Conservation (phyloP, 176 grass and related monocot species). For the Oryza meridionalis region DNA sequence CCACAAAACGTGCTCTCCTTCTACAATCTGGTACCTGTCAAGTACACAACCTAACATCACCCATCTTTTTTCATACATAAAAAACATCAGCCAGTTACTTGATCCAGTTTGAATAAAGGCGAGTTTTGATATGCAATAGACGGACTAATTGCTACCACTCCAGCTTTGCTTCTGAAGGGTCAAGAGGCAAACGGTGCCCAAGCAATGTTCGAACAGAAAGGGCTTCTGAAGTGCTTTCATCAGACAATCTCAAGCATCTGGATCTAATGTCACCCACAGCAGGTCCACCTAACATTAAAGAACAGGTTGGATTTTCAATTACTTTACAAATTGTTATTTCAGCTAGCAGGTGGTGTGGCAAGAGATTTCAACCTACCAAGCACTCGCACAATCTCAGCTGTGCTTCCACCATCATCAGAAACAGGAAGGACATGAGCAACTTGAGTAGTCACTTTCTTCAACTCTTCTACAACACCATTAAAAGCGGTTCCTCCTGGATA, state of each 20-base stretch:
- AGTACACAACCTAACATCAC: slow-evolving; percentile 38
- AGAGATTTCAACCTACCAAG: slow-evolving; percentile 61
- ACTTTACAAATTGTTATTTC: not conserved
- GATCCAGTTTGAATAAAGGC: not conserved
- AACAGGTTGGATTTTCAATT: slow-evolving; percentile 8
- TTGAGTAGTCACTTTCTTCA: slow-evolving; percentile 84
- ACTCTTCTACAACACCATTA: slow-evolving; percentile 90
- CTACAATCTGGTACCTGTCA: slow-evolving; percentile 83
- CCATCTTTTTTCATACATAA: slow-evolving; percentile 17
- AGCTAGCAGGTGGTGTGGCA: slow-evolving; percentile 1
- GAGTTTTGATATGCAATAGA: slow-evolving; percentile 26
- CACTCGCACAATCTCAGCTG: slow-evolving; percentile 94
- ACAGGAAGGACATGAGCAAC: slow-evolving; percentile 90
- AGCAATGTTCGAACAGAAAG: slow-evolving; percentile 85
- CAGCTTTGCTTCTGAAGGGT: slow-evolving; percentile 77
- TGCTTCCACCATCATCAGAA: slow-evolving; percentile 97
- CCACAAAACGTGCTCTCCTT: slow-evolving; percentile 93
- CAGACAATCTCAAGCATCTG: slow-evolving; percentile 95
- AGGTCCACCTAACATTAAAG: slow-evolving; percentile 66
- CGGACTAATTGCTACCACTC: slow-evolving; percentile 61
- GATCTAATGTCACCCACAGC: slow-evolving; percentile 98
- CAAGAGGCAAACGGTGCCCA: slow-evolving; percentile 87
- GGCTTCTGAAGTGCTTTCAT: slow-evolving; percentile 92
- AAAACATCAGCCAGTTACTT: slow-evolving; percentile 19
- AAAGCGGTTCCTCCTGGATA: slow-evolving; percentile 87